These are phyloP conservation scores for Quercus alba DNA, from an alignment of 306 rosid genomes.

Conservation along the genomic window DNA sequence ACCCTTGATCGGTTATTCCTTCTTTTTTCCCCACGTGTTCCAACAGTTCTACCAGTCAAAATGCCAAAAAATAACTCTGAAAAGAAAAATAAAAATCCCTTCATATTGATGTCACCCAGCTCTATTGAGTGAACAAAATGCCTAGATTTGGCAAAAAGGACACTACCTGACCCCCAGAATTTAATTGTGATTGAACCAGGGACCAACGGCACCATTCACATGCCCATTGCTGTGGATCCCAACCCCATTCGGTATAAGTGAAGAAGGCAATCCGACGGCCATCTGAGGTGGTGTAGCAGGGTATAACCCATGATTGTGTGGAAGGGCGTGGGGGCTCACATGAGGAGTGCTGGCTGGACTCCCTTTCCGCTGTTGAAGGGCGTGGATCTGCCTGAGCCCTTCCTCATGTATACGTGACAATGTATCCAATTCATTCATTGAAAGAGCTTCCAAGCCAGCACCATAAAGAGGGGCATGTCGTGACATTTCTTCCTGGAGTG, in stretches of 20 bases:
- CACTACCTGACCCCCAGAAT: conserved; percentile 31
- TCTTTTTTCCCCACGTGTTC: conserved; percentile 29
- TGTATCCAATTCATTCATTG: conserved; percentile 92
- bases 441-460: conserved; percentile 91
- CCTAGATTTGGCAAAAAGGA: conserved; percentile 11
- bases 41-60: conserved; percentile 63
- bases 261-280: conserved; percentile 66
- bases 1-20: conserved; percentile 4
- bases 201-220: conserved; percentile 87
- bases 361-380: conserved; percentile 85
- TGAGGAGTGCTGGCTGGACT: conserved; percentile 76
- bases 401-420: conserved; percentile 90
- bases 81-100: conserved; percentile 27
- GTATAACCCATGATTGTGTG: conserved; percentile 76
- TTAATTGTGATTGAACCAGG: conserved; percentile 88
- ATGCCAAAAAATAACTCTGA: conserved; percentile 56
- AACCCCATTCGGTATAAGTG: conserved; percentile 67
- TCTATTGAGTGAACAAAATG: conserved; percentile 24
- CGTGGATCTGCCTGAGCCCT: conserved; percentile 91
- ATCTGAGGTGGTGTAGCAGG: conserved; percentile 55
- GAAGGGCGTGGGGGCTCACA: conserved; percentile 70
- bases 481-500: conserved; percentile 97
- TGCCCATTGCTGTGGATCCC: conserved; percentile 94
- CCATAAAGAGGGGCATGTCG: conserved; percentile 96
- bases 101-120: conserved; percentile 16